These are phyloP conservation scores for Neurospora tetrasperma DNA, from an alignment of 495 filamentous ascomycete genomes.

Conservation along the genomic window DNA sequence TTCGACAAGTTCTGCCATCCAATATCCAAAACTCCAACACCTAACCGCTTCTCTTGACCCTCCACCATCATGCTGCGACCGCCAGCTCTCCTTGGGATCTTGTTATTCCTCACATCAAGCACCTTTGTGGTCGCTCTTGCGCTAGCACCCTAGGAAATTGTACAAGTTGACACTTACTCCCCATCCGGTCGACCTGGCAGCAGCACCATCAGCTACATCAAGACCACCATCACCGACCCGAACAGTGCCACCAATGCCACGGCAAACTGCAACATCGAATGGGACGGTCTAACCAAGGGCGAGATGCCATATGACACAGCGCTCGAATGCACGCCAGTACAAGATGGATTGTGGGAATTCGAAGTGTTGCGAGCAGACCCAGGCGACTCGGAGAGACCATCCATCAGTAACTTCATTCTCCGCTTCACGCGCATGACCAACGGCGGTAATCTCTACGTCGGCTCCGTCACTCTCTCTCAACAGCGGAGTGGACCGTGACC, in stretches of 20 bases:
- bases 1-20: neutral
- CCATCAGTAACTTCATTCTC: neutral
- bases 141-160: constrained; percentile 2
- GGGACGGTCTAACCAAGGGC: neutral
- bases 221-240: constrained; percentile 3
- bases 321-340: neutral
- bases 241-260: neutral
- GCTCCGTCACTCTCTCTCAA: neutral
- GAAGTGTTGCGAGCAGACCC: neutral
- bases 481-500: neutral
- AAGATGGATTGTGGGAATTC: neutral
- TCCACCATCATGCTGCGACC: neutral
- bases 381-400: neutral
- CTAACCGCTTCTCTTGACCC: neutral
- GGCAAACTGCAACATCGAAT: neutral
- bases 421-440: neutral
- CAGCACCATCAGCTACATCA: constrained; percentile 1
- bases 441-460: neutral
- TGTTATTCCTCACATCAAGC: neutral
- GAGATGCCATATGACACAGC: neutral
- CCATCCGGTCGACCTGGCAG: constrained; percentile 4
- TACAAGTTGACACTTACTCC: constrained; percentile 1
- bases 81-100: neutral
- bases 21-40: neutral
- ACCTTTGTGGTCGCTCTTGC: neutral